Percentiles rank a stretch among this genome's conserved stretches.
phyloP scores from a whole-genome alignment of 495 filamentous ascomycete genomes.

The Xylaria scruposa region DNA sequence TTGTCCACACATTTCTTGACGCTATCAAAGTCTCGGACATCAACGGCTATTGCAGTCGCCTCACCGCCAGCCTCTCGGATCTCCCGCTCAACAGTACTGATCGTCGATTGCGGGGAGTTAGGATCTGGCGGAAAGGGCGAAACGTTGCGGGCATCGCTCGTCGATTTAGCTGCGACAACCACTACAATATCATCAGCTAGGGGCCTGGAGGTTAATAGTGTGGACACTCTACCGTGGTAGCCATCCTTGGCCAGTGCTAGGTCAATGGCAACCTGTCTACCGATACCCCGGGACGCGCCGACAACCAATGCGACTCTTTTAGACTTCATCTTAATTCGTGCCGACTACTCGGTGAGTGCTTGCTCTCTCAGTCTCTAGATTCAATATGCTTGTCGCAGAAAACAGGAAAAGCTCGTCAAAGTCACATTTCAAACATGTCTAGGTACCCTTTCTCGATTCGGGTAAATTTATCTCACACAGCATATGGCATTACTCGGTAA shows the following conservation, averaged over 20 bases:
- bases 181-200: constrained; percentile 55
- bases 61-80: constrained; percentile 70
- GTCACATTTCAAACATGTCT: not conserved
- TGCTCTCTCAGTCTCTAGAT: not conserved
- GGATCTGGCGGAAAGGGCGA: constrained; percentile 79
- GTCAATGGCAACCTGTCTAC: constrained; percentile 78
- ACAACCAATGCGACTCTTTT: constrained; percentile 69
- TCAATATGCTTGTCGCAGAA: not conserved
- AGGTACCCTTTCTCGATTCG: not conserved
- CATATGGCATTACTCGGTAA: not conserved
- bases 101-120: constrained; percentile 79
- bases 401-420: not conserved
- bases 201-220: not conserved
- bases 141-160: constrained; percentile 63
- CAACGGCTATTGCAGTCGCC: constrained; percentile 71
- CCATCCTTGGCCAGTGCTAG: constrained; percentile 65
- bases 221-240: constrained; percentile 64
- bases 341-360: not conserved
- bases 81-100: constrained; percentile 82
- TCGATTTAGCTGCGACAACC: constrained; percentile 81
- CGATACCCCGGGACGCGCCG: constrained; percentile 79
- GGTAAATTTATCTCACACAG: not conserved
- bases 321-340: constrained; percentile 9
- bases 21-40: constrained; percentile 69
- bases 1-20: constrained; percentile 66